Percentiles rank a stretch among this genome's conserved stretches.
phyloP scores from a whole-genome alignment of 306 rosid species.

The Vigna radiata region DNA sequence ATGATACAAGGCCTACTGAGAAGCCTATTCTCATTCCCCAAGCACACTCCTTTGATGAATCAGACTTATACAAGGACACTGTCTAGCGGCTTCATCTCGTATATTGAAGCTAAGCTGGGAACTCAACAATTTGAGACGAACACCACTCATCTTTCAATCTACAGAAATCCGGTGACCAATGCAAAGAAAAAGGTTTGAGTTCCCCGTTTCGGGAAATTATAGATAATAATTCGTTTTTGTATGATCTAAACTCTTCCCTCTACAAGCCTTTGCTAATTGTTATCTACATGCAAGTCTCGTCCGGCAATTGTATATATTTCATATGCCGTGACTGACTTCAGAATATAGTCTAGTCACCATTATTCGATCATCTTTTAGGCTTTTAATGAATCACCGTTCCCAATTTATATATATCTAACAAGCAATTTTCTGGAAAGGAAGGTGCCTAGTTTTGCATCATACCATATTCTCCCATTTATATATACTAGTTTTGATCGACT shows the following conservation, averaged over 20 bases:
- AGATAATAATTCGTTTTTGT: slow-evolving; percentile 37
- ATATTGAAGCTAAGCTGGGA: slow-evolving; percentile 35
- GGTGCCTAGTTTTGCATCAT: neutral
- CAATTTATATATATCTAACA: slow-evolving; percentile 10
- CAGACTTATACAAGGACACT: slow-evolving; percentile 15
- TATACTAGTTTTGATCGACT: no score
- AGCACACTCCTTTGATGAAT: slow-evolving; percentile 33
- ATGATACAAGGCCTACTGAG: slow-evolving; percentile 22
- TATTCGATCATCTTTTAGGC: slow-evolving; percentile 17
- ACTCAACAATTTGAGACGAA: slow-evolving; percentile 30
- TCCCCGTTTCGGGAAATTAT: slow-evolving; percentile 35
- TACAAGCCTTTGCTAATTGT: slow-evolving; percentile 2
- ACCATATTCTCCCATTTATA: slow-evolving; percentile 3
- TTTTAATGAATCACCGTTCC: slow-evolving; percentile 31
- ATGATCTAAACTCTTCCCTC: slow-evolving; percentile 18
- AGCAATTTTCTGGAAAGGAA: slow-evolving; percentile 12
- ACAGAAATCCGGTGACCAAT: slow-evolving; percentile 19
- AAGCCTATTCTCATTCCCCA: slow-evolving; percentile 37
- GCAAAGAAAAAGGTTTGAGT: slow-evolving; percentile 39
- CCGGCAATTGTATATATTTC: slow-evolving; percentile 42
- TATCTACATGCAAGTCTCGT: slow-evolving; percentile 33
- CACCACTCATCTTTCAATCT: slow-evolving; percentile 28
- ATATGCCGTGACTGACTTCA: slow-evolving; percentile 34
- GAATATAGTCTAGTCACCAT: slow-evolving; percentile 29
- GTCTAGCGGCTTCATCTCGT: slow-evolving; percentile 37